These are phyloP conservation scores for Chalciporus piperatus DNA, from an alignment of 768 basidiomycete genomes.

Conservation along the genomic window DNA sequence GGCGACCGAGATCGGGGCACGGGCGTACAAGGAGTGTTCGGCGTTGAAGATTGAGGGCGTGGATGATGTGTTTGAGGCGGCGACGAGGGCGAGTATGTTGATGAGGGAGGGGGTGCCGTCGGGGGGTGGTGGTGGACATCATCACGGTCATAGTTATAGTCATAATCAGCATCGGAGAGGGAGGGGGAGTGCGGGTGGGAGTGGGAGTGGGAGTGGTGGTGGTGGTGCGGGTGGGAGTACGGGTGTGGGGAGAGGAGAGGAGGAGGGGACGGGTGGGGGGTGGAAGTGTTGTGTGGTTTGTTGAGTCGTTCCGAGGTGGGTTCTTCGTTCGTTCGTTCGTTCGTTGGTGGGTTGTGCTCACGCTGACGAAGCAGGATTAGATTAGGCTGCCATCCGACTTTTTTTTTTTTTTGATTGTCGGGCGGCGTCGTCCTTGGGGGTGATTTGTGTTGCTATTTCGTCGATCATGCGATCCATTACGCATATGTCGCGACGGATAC, in stretches of 20 bases:
- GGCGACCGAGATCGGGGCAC: constrained; percentile 81
- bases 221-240: constrained; percentile 47
- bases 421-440: too few relatives aligned
- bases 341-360: too few relatives aligned
- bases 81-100: constrained; percentile 94
- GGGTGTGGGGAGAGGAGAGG: constrained; percentile 34
- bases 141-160: constrained; percentile 11
- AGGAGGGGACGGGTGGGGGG: constrained; percentile 35
- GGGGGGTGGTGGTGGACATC: constrained; percentile 23
- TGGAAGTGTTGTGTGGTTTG: constrained; percentile 69
- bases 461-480: too few relatives aligned
- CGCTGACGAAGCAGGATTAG: too few relatives aligned
- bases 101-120: constrained; percentile 80
- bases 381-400: too few relatives aligned
- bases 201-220: constrained; percentile 51
- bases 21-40: constrained; percentile 93
- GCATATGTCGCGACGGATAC: too few relatives aligned
- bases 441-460: too few relatives aligned
- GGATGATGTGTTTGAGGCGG: constrained; percentile 96
- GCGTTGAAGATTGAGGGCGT: constrained; percentile 89
- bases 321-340: too few relatives aligned
- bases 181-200: constrained; percentile 46
- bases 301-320: constrained; percentile 29
- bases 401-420: too few relatives aligned
- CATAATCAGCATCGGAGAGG: too few relatives aligned